A percentile compares a stretch with the other conserved stretches of the same genome.
Evolutionary conservation across 2,329 filamentous ascomycete species (phyloP).

Genomic region (Pestalotiopsis sp.): DNA sequence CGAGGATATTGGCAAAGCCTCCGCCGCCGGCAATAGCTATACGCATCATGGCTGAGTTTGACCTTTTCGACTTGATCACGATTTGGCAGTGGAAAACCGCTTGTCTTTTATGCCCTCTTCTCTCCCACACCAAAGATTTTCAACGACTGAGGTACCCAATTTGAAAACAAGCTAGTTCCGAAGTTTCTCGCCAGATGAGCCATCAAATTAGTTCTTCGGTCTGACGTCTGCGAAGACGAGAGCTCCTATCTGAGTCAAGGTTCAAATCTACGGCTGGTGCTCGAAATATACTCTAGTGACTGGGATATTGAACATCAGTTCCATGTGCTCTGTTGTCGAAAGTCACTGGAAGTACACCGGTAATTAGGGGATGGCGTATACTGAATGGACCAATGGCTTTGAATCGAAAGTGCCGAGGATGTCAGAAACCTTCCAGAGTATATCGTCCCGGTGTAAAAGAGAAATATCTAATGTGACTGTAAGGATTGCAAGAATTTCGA

Average conservation of each 20-base stretch:
- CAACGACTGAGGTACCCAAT: background rate
- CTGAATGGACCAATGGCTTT: background rate
- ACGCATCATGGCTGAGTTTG: slow-evolving; percentile 49
- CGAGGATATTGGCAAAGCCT: slow-evolving; percentile 57
- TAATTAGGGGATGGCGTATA: slow-evolving; percentile 1
- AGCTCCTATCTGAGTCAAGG: slow-evolving; percentile 4
- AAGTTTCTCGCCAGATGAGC: background rate
- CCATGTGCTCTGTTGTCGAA: background rate
- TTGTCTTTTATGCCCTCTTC: background rate
- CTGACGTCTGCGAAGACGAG: background rate
- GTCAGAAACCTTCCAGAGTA: background rate
- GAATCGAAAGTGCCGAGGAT: background rate
- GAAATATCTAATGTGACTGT: slow-evolving; percentile 3
- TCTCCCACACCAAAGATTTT: background rate
- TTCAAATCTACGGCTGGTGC: background rate
- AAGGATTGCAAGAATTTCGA: background rate
- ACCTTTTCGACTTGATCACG: slow-evolving; percentile 17
- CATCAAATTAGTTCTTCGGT: background rate
- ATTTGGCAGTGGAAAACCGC: background rate
- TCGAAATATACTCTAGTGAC: background rate
- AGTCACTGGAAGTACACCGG: background rate
- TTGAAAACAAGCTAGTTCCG: background rate
- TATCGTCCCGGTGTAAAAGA: background rate
- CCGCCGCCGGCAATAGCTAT: slow-evolving; percentile 63
- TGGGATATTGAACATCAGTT: background rate